A percentile compares a stretch with the other conserved stretches of the same genome.
Conservation (phyloP, 1,284 basidiomycete species). For the Ustilago cynodontis region DNA sequence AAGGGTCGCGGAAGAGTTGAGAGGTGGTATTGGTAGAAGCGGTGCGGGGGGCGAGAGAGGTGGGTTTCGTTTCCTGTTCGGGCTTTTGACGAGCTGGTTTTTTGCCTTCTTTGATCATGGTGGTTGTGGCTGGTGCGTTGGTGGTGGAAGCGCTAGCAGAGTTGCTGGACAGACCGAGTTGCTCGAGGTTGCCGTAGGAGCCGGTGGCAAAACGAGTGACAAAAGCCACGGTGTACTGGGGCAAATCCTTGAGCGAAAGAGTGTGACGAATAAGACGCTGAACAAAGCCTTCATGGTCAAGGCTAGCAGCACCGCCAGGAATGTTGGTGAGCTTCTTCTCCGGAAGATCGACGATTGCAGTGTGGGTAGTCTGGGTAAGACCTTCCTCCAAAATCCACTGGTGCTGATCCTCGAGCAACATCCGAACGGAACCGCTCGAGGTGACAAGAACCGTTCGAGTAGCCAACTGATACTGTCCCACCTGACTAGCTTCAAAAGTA, state of each 20-base stretch:
- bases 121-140: conserved; percentile 24
- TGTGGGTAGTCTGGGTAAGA: conserved; percentile 76
- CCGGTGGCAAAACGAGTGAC: conserved; percentile 80
- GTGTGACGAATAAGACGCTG: conserved; percentile 65
- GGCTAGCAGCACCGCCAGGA: conserved; percentile 38
- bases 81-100: conserved; percentile 33
- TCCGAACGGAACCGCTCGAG: conserved; percentile 81
- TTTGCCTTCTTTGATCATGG: conserved; percentile 48
- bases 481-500: conserved; percentile 74
- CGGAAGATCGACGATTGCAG: conserved; percentile 81
- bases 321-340: conserved; percentile 73
- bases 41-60: conserved; percentile 48
- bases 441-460: conserved; percentile 78
- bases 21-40: conserved; percentile 47
- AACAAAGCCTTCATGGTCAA: conserved; percentile 75
- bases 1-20: conserved; percentile 75
- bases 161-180: conserved; percentile 64
- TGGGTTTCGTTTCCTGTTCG: conserved; percentile 40
- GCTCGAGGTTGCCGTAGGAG: conserved; percentile 74
- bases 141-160: conserved; percentile 10
- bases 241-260: conserved; percentile 75
- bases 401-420: conserved; percentile 77
- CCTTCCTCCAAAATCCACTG: conserved; percentile 88
- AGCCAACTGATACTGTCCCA: conserved; percentile 71
- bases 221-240: conserved; percentile 79